Evolutionary conservation across 192 early-diverging fungal genomes (phyloP), one percentile per base, ranked within the genome.

Genomic region (Spinellus fusiger): DNA sequence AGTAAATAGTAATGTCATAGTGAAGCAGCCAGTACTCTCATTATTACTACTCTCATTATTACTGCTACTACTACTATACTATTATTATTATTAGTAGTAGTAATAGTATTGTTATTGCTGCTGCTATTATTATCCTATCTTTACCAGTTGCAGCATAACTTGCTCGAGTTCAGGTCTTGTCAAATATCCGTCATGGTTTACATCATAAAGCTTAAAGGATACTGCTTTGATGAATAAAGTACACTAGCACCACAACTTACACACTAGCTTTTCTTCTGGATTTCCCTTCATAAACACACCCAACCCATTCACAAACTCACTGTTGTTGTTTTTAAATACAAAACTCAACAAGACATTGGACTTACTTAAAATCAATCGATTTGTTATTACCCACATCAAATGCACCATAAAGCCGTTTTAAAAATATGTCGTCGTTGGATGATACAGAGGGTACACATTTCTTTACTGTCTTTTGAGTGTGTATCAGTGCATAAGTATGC

Each of bases 141-240:
- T n/a, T 75, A 91, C 89, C 89, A 91, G 74, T 60, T 91, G 79
- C 31, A 79, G 74, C 83, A 89, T 84, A 52, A 89, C 83, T 52
- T 77, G 76, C 54, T 86, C 83, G 38, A 91, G 66, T 15, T 91
- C 89, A 40, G 81, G 79, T 48, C 78, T 81, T 67, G 87, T 85
- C 22, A 91, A 81, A 26, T 80, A 83, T 22, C 89, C 89, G 64
- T 79, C 84, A 56, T 86, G 84, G 57, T 91, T 83, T 33, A 91
- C 78, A 77, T 91, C 89, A 69, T 91, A 91, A 38, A 91, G 62
- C 58, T 81, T 78, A 71, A 91, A 91, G 3, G 86, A 87, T 53
- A 91, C 89, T 91, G 68, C 15, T 40, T 18, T 50, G 27, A 46
- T 12, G 34, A n/a, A 37, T 22, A 4, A 31, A 49, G 28, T 44